Evolutionary conservation across 176 grass and related monocot genomes (phyloP).

Genomic region (Raddia guianensis): DNA sequence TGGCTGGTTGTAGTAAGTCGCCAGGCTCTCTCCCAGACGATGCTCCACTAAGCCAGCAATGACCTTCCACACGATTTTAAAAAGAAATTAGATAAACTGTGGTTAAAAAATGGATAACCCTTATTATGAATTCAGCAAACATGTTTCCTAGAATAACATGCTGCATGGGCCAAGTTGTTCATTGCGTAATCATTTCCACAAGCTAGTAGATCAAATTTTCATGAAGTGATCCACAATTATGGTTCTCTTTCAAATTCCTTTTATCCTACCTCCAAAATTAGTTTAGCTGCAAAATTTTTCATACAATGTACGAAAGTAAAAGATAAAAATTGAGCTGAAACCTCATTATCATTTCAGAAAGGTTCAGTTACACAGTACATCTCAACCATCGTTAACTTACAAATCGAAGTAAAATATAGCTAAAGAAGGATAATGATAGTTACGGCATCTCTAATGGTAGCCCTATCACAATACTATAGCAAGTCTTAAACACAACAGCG

Average conservation of each 20-base stretch:
- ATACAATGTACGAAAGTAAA: background rate
- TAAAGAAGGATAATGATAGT: background rate
- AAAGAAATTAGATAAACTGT: slow-evolving; percentile 25
- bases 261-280: background rate
- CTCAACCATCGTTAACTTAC: background rate
- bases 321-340: background rate
- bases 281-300: background rate
- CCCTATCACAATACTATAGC: too few species aligned
- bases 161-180: slow-evolving; percentile 5
- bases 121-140: slow-evolving; percentile 11
- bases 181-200: slow-evolving; percentile 16
- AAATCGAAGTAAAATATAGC: background rate
- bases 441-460: background rate
- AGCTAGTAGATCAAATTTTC: slow-evolving; percentile 12
- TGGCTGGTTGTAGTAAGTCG: slow-evolving; percentile 76
- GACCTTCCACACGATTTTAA: slow-evolving; percentile 54
- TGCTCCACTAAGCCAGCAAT: slow-evolving; percentile 96
- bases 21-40: slow-evolving; percentile 73
- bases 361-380: slow-evolving; percentile 12
- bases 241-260: background rate
- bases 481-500: too few species aligned
- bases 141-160: background rate
- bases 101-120: background rate
- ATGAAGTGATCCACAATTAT: background rate
- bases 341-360: background rate